Evolutionary conservation across 306 rosid genomes (phyloP), one percentile per base, ranked within the genome.

Genomic region (Castanea sativa): DNA sequence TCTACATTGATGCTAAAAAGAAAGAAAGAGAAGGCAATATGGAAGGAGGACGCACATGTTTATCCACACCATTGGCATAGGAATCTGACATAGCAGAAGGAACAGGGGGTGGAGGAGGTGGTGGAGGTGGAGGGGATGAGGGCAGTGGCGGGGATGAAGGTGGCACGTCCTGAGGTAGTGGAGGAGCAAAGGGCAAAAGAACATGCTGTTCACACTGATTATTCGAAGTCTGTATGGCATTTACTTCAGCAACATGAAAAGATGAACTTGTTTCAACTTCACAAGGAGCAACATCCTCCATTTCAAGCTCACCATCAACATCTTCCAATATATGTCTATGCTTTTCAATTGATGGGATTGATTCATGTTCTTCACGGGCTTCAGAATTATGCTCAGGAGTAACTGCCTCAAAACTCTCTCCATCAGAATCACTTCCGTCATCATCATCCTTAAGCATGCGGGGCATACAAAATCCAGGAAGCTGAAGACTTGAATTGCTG

Each of bases 271-370:
- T 71, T 85, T 87, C 91, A 67, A 88, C 82, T 76, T 92, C 97
- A 80, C 88, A 80, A 21, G 98, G 99, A 78, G 99, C 95, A 57
- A 92, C 99, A 76, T 94, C 99, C 87, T 94, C 97, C 99, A 94
- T 94, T 86, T 94, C 99, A 79, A 94, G 97, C 81, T 94, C 99
- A 43, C 97, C 99, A 73, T 94, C 99, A 71, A 94, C 99, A 80
- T 91, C 99, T 85, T 94, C 99, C 80, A 94, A 81, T 77, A 94
- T 90, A 87, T 94, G 99, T 79, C 97, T 84, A 83, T 86, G 99
- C 81, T 89, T 94, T 81, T 84, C 91, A 35, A 81, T 57, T 59
- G 83, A 78, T 49, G 91, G 84, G 55, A 73, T 41, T 45, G 63
- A 76, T 84, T 85, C 91, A 43, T 73, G 83, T 79, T 83, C 85